Evolutionary conservation across 306 rosid species (phyloP).

Genomic region (Sesbania bispinosa): DNA sequence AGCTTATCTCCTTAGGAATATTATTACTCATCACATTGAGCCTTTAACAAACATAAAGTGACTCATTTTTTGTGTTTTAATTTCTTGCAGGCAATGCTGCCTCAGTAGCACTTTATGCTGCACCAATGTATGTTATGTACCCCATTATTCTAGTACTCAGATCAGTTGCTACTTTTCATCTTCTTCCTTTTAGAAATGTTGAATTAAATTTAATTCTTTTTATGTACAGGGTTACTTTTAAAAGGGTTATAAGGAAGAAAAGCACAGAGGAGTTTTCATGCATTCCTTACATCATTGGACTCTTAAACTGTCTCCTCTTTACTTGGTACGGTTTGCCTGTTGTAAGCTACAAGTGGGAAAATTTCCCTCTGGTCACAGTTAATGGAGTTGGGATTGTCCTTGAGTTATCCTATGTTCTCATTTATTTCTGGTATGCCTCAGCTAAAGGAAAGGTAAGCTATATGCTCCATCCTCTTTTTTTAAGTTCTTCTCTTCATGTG

Average conservation of each 20-base stretch:
- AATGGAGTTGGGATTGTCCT: constrained; percentile 67
- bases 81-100: constrained; percentile 73
- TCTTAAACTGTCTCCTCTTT: constrained; percentile 65
- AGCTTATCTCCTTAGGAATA: too few species aligned
- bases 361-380: constrained; percentile 61
- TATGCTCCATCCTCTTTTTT: too few species aligned
- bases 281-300: constrained; percentile 65
- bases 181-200: neutral
- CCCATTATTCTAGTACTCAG: too few species aligned
- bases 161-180: neutral
- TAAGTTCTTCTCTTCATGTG: too few species aligned
- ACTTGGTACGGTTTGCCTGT: constrained; percentile 80
- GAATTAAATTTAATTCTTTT: too few species aligned
- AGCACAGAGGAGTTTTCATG: constrained; percentile 82
- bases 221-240: constrained; percentile 51
- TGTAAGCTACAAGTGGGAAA: constrained; percentile 71
- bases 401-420: constrained; percentile 60
- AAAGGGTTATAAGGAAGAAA: constrained; percentile 65
- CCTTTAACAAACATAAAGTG: neutral
- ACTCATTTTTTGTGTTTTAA: neutral
- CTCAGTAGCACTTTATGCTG: constrained; percentile 57
- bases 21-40: too few species aligned
- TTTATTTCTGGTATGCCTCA: constrained; percentile 57
- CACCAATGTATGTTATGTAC: constrained; percentile 66
- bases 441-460: constrained; percentile 52